phyloP scores from a whole-genome alignment of 78 protist genomes.

The Polysphondylium violaceum region DNA sequence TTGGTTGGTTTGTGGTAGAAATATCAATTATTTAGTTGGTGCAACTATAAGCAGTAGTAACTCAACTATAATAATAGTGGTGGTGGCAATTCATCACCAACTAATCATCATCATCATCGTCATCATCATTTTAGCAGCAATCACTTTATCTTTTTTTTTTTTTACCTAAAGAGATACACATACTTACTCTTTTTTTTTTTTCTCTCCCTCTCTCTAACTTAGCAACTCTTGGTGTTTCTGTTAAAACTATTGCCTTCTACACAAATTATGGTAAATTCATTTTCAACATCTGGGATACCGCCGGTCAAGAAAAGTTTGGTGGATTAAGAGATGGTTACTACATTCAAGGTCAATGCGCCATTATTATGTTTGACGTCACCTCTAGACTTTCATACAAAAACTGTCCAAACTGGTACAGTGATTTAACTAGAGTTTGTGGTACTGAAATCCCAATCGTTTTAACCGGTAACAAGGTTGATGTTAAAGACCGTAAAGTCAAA shows the following conservation, averaged over 20 bases:
- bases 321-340: conserved; percentile 99
- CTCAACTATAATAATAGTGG: neutral
- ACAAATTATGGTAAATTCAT: conserved; percentile 96
- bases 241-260: conserved; percentile 96
- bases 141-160: neutral
- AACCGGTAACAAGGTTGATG: conserved; percentile 99
- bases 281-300: conserved; percentile 99
- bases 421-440: conserved; percentile 98
- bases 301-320: conserved; percentile 99
- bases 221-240: conserved; percentile 96
- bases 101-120: neutral
- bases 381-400: conserved; percentile 98
- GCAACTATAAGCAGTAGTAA: neutral
- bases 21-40: no score
- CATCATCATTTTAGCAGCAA: neutral
- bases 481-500: conserved; percentile 97
- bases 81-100: neutral
- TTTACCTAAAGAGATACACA: neutral
- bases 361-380: conserved; percentile 99
- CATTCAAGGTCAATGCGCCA: conserved; percentile 97
- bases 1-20: neutral
- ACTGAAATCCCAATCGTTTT: conserved; percentile 98
- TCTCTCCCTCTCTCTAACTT: neutral
- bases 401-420: conserved; percentile 99
- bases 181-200: neutral